Evolutionary conservation across 2,329 filamentous ascomycete species (phyloP), one percentile per base, ranked within the genome.

Genomic region (Ceratocystis eucalypticola): DNA sequence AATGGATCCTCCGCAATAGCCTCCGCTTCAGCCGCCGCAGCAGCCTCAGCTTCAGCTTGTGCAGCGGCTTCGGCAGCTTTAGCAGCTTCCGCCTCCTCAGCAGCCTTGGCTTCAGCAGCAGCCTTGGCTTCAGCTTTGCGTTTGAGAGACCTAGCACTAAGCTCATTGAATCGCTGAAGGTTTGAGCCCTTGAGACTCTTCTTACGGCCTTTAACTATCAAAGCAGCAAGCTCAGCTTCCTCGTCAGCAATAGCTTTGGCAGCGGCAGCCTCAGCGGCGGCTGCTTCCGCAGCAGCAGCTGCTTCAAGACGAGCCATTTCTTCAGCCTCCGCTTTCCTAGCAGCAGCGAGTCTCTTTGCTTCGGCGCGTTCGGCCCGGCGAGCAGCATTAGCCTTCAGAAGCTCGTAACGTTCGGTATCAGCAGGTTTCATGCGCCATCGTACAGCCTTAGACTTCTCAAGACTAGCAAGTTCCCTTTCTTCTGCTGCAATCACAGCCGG

Each of bases 291-390:
- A 4, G 46, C 65, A 8, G 28, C 20, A 20, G 59, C 46, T 4
- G 53, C 63, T 30, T 64, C 57, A 17, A 46, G n/a, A 10, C 50
- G 50, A 28, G 59, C 66, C 25, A 64, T 20, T 7, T 61, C 50
- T 17, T 62, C 64, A 22, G 48, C 64, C 2, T 20, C 61, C 5
- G 59, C 57, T 25, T 57, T 46, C 20, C 3, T 50, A 10, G 37
- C 66, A 50, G 66, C 63, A 12, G 64, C 66, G 10, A 50, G 61
- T 17, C 59, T 61, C 30, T 64, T 68, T 3, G 66, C 61, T 20
- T 50, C 66, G 17, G 41, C 46, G 30, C 64, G 63, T 48, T 68
- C 37, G n/a, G 48, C 66, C 8, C 66, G 66, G 8, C 65, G 64
- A 1, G 63, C 66, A 22, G 45, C 48, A 28, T 65, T 61, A 6